Evolutionary conservation across 495 filamentous ascomycete species (phyloP).

Genomic region (Daldinia bambusicola): DNA sequence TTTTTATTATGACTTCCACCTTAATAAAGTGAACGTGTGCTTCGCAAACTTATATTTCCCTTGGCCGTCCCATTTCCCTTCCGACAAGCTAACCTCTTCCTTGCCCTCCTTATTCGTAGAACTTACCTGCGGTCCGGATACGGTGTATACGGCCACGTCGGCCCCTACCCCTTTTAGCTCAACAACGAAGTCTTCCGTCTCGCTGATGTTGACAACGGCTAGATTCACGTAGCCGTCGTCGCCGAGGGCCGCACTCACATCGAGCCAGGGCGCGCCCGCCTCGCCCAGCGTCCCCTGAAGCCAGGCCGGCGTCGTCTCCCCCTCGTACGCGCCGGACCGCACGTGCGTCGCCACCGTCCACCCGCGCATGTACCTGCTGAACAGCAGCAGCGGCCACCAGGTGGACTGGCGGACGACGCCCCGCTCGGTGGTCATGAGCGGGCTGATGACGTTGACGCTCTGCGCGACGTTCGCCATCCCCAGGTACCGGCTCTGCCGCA

Average conservation of each 20-base stretch:
- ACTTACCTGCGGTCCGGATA: conserved; percentile 64
- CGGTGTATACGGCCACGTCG: conserved; percentile 66
- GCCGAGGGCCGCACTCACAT: conserved; percentile 71
- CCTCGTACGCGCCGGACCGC: conserved; percentile 66
- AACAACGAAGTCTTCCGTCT: conserved; percentile 65
- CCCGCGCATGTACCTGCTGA: conserved; percentile 79
- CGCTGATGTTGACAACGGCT: conserved; percentile 75
- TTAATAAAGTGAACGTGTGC: conserved; percentile 71
- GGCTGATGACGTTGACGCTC: conserved; percentile 80
- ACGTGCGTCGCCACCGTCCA: conserved; percentile 71
- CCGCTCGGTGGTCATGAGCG: conserved; percentile 72
- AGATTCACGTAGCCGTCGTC: conserved; percentile 71
- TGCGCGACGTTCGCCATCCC: conserved; percentile 88
- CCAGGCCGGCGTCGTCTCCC: conserved; percentile 72
- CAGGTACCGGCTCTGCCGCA: conserved; percentile 75
- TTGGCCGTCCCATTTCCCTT: conserved; percentile 69
- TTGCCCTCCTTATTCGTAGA: conserved; percentile 69
- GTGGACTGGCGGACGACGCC: conserved; percentile 78
- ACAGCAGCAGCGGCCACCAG: conserved; percentile 80
- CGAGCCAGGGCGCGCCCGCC: conserved; percentile 70
- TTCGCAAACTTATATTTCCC: conserved; percentile 70
- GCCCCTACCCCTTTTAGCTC: conserved; percentile 63
- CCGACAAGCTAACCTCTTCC: conserved; percentile 67
- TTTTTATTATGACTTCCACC: conserved; percentile 71
- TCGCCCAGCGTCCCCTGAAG: conserved; percentile 67